Evolutionary conservation across 2,329 filamentous ascomycete species (phyloP), one percentile per base, ranked within the genome.

Genomic region (Mollisiaceae sp.): DNA sequence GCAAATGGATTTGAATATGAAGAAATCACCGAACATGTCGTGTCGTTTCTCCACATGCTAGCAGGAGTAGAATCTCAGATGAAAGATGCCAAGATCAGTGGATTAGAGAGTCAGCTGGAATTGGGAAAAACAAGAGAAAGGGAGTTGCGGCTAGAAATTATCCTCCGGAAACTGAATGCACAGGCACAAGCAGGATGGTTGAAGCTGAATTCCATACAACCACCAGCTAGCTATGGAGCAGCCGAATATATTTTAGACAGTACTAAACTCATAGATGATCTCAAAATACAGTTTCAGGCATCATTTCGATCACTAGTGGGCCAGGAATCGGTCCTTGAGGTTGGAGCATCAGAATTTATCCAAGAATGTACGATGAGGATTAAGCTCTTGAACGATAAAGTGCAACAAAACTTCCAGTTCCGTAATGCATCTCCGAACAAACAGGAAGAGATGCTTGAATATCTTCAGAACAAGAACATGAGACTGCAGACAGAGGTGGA

Each of bases 51-150:
- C n/a, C n/a, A n/a, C n/a, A n/a, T n/a, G n/a, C n/a, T n/a, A n/a
- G n/a, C n/a, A n/a, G n/a, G n/a, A n/a, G n/a, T n/a, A 24, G 50
- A 12, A 54, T 9, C 50, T 54, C 8, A n/a, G 9, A 54, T 6
- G 22, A 20, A 22, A 18, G 27, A 24, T 6, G 27, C 8, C 11
- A n/a, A 54, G 8, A 35, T 24, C 8, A 4, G 11, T 5, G 11
- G 20, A n/a, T n/a, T n/a, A n/a, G n/a, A n/a, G n/a, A 54, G 20
- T 9, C 27, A 54, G 11, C 6, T 35, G 11, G 18, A 35, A 20
- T 54, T 54, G 20, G 27, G 50, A n/a, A 35, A 54, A 27, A 6
- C 6, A 24, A 22, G 50, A 54, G 50, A 54, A 54, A 54, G 50
- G 20, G 50, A 6, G 6, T 54, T 54, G 50, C 22, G 27, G 27